These are phyloP conservation scores for Suillus lakei DNA, from an alignment of 768 basidiomycete species.

Conservation along the genomic window DNA sequence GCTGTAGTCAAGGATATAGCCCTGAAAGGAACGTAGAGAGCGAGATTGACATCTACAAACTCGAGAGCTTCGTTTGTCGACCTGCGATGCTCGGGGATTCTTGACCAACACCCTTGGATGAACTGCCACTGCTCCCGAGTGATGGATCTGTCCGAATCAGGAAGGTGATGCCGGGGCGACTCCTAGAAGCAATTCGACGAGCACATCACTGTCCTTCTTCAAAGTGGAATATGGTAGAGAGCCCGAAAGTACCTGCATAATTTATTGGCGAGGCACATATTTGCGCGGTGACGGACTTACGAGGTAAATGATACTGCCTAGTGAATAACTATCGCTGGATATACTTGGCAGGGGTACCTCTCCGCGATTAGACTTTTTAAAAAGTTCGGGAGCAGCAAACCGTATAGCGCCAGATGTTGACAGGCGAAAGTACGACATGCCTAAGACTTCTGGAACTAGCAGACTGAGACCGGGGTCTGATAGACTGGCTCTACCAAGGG, in stretches of 20 bases:
- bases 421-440: conserved; percentile 37
- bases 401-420: conserved; percentile 7
- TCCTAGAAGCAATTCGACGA: conserved; percentile 5
- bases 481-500: conserved; percentile 35
- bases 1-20: neutral
- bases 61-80: conserved; percentile 4
- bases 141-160: neutral
- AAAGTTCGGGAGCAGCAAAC: conserved; percentile 12
- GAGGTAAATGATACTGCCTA: conserved; percentile 28
- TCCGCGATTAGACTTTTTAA: neutral
- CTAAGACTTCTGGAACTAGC: conserved; percentile 39
- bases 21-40: neutral
- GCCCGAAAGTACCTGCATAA: conserved; percentile 9
- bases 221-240: conserved; percentile 5
- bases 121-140: conserved; percentile 8
- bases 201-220: conserved; percentile 5
- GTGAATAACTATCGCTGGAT: conserved; percentile 47
- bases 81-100: neutral
- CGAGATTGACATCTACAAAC: conserved; percentile 7
- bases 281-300: neutral
- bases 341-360: conserved; percentile 20
- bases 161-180: neutral
- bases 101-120: conserved; percentile 20
- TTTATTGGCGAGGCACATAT: neutral
- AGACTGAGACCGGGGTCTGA: conserved; percentile 49